Base-by-base conservation (phyloP, 2,329 filamentous ascomycete species). In the Diaporthe vaccinii region DNA sequence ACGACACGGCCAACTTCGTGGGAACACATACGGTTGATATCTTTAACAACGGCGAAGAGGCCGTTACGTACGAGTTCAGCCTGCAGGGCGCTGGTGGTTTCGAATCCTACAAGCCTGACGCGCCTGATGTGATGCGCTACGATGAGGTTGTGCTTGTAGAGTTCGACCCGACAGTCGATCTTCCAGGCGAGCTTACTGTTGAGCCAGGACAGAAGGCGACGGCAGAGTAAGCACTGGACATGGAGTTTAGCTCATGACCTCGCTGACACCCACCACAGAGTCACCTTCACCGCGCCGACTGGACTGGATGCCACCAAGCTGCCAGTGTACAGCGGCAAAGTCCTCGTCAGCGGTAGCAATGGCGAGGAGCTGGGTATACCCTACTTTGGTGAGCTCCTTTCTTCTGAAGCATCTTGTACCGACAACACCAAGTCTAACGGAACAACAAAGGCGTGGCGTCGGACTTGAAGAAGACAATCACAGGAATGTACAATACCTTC, bases 1-100 rank as follows among this genome's bases (percentile, higher is more conserved):
- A 86, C 69, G 89, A 90, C 74, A 89, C 87, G 0, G 82, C 84
- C 57, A 77, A 86, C 71, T 87, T 89, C 75, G 78, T 78, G 31
- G 28, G 25, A 8, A 39, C 28, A 69, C 78, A 76, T 34, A 41
- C 61, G 4, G 74, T 77, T 22, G 55, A 73, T 6, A 73, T 77
- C 8, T 57, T 69, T 8, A 76, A 77, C 46, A 51, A 53, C 46
- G 70, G 73, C 17, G 67, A 71, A 3, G 75, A 73, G 39, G 49
- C 49, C 17, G 73, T 75, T 1, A 61, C 75, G 1, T 76, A 76
- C n/a, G 71, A 62, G 12, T 76, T 69, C 58, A 58, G 46, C n/a
- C 2, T 76, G 8, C 68, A 75, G 14, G 61, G 59, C 28, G 73
- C 69, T 25, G 75, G 73, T 1, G 75, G 75, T 3, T 75, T 76